Conservation (phyloP, 2,329 filamentous ascomycete genomes). For the Alternaria sp. region DNA sequence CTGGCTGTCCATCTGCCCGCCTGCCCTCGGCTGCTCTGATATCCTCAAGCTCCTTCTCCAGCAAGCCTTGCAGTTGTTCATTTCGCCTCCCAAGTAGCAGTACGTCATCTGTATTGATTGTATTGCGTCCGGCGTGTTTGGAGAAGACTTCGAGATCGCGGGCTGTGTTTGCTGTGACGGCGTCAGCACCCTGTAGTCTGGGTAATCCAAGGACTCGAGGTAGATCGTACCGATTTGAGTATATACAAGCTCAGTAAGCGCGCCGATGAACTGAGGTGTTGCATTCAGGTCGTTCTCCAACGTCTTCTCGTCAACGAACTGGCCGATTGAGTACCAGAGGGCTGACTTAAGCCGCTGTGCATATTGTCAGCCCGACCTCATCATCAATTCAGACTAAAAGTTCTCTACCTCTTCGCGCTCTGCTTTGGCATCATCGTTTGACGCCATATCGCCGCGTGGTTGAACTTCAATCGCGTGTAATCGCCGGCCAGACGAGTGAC, state of each 20-base stretch:
- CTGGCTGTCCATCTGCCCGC: slow-evolving; percentile 14
- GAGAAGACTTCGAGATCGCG: slow-evolving; percentile 66
- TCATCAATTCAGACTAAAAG: neutral
- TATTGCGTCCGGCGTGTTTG: slow-evolving; percentile 80
- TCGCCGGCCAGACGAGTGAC: slow-evolving; percentile 6
- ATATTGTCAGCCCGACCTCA: slow-evolving; percentile 1
- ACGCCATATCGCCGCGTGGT: slow-evolving; percentile 29
- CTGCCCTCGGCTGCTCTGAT: slow-evolving; percentile 41
- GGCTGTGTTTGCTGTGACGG: slow-evolving; percentile 44
- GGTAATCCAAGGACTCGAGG: neutral
- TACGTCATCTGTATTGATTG: slow-evolving; percentile 85
- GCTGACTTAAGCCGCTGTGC: slow-evolving; percentile 56
- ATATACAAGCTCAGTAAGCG: slow-evolving; percentile 80
- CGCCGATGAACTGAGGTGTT: slow-evolving; percentile 87
- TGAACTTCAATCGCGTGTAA: neutral
- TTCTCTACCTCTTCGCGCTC: slow-evolving; percentile 43
- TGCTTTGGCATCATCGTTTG: slow-evolving; percentile 28
- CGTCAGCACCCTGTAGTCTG: neutral
- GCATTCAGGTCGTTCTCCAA: slow-evolving; percentile 78
- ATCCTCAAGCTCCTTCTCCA: slow-evolving; percentile 71
- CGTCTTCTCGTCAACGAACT: slow-evolving; percentile 84
- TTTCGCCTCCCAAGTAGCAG: slow-evolving; percentile 86
- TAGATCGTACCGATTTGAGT: slow-evolving; percentile 75
- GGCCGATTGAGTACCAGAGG: slow-evolving; percentile 51
- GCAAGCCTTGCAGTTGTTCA: slow-evolving; percentile 78